These are phyloP conservation scores for Erysimum pusillum DNA, from an alignment of 441 rosid species.

Conservation along the genomic window DNA sequence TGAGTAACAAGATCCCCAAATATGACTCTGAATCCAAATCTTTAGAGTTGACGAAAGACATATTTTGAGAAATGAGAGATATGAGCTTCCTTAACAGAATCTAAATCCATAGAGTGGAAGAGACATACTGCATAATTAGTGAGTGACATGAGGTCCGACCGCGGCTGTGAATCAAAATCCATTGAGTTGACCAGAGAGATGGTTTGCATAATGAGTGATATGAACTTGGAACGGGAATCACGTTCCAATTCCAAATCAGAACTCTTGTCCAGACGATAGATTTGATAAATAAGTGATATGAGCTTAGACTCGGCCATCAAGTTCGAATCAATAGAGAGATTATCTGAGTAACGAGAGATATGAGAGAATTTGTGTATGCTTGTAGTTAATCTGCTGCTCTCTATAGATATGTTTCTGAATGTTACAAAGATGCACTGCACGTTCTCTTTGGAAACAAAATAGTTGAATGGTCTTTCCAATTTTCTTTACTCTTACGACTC, in stretches of 20 bases:
- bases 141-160: neutral
- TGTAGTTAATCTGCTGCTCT: too few species aligned
- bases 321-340: neutral
- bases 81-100: neutral
- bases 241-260: too few species aligned
- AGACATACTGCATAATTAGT: neutral
- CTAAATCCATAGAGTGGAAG: neutral
- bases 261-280: neutral
- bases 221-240: neutral
- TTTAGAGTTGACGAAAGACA: too few species aligned
- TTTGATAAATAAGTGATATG: neutral
- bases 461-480: too few species aligned
- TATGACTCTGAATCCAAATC: too few species aligned
- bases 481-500: slow-evolving; percentile 50
- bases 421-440: too few species aligned
- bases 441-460: too few species aligned
- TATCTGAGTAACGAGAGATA: too few species aligned
- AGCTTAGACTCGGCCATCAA: neutral
- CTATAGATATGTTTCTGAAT: too few species aligned
- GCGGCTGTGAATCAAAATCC: neutral
- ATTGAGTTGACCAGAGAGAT: neutral
- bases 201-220: neutral
- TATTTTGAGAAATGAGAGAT: too few species aligned
- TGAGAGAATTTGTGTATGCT: neutral
- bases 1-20: neutral